These are phyloP conservation scores for Triticum timopheevii DNA, from an alignment of 176 grass and related monocot species.

Conservation along the genomic window DNA sequence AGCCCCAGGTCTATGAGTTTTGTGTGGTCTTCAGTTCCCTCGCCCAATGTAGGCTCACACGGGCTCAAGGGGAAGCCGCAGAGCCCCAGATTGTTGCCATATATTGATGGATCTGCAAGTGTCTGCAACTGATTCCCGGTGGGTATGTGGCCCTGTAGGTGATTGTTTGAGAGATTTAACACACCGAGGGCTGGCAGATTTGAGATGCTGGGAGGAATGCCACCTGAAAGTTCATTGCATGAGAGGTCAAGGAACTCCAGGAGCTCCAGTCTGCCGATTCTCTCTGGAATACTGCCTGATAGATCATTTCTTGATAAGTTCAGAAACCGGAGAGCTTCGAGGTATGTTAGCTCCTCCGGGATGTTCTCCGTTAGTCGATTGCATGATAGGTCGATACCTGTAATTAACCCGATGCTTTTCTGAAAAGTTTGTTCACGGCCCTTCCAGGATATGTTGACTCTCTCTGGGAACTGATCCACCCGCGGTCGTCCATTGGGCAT, in stretches of 20 bases:
- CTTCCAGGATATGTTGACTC: constrained; percentile 38
- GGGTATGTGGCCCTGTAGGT: background rate
- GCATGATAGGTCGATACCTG: background rate
- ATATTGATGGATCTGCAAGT: background rate
- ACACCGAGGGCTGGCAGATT: background rate
- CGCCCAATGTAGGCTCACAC: background rate
- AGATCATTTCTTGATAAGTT: background rate
- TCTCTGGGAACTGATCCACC: background rate
- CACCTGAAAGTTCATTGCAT: background rate
- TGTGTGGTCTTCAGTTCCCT: background rate
- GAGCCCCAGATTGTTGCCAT: background rate
- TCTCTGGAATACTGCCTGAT: background rate
- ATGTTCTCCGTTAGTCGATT: background rate
- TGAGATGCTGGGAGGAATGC: background rate
- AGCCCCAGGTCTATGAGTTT: background rate
- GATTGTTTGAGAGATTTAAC: background rate
- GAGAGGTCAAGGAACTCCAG: background rate
- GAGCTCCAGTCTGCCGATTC: background rate
- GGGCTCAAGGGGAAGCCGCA: background rate
- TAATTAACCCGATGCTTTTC: background rate
- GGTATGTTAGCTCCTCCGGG: background rate
- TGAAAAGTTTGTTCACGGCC: constrained; percentile 4
- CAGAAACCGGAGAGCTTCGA: background rate
- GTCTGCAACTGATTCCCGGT: background rate
- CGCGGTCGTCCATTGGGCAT: background rate